Conservation (phyloP, 495 filamentous ascomycete genomes). For the Rostrohypoxylon terebratum region DNA sequence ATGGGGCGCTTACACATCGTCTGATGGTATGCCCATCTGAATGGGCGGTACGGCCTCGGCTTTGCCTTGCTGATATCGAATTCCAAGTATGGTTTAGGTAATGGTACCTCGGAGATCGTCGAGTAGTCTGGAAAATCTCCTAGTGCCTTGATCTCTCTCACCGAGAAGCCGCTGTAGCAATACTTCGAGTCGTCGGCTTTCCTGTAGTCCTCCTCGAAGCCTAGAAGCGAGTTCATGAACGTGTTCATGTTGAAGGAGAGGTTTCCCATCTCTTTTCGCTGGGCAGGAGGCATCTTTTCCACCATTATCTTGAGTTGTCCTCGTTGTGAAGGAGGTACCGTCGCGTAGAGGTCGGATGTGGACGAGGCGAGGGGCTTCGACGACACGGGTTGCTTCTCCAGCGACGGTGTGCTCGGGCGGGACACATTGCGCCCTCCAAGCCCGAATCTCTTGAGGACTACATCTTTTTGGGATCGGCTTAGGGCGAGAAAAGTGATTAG, state of each 20-base stretch:
- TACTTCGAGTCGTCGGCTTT: conserved; percentile 51
- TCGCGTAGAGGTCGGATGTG: conserved; percentile 29
- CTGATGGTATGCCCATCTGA: conserved; percentile 90
- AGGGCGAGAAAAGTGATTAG: conserved; percentile 46
- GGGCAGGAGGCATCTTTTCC: conserved; percentile 26
- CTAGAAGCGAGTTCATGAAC: conserved; percentile 36
- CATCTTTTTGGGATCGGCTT: conserved; percentile 41
- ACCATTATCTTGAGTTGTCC: conserved; percentile 48
- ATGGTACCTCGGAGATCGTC: conserved; percentile 78
- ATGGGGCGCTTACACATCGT: conserved; percentile 81
- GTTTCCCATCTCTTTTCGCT: conserved; percentile 33
- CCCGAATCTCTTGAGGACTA: conserved; percentile 37
- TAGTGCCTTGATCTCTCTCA: conserved; percentile 76
- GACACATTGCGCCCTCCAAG: conserved; percentile 17
- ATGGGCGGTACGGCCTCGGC: conserved; percentile 81
- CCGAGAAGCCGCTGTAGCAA: conserved; percentile 63
- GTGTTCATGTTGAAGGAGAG: conserved; percentile 30
- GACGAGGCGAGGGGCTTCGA: conserved; percentile 37
- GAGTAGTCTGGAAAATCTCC: conserved; percentile 90
- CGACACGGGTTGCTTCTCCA: conserved; percentile 38
- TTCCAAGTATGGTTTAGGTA: conserved; percentile 70
- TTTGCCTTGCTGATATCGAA: conserved; percentile 74
- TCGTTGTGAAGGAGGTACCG: conserved; percentile 49
- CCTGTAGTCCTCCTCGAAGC: conserved; percentile 47
- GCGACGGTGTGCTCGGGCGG: conserved; percentile 36